Evolutionary conservation across 129 eudicot species (phyloP).

Genomic region (Silybum marianum): DNA sequence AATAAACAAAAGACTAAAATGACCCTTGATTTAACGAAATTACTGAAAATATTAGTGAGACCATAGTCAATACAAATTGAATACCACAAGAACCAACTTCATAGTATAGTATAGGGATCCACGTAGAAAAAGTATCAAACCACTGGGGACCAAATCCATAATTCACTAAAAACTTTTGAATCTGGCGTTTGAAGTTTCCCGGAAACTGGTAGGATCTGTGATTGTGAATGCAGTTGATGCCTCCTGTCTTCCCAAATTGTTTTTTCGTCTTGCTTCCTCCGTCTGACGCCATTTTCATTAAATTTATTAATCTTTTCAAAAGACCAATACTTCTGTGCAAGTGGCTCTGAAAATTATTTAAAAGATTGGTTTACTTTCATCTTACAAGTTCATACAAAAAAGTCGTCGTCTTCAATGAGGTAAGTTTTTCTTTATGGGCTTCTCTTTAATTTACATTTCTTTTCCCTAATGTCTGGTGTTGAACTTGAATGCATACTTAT

Average conservation of each 20-base stretch:
- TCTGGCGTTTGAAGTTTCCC: slow-evolving; percentile 1
- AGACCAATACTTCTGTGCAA: not conserved
- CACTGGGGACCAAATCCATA: too few relatives aligned
- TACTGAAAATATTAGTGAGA: too few relatives aligned
- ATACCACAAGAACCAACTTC: too few relatives aligned
- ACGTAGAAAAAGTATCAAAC: too few relatives aligned
- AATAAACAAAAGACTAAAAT: too few relatives aligned
- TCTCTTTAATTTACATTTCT: not conserved
- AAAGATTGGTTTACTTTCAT: not conserved
- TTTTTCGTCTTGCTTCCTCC: slow-evolving; percentile 10
- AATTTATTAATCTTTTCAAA: not conserved
- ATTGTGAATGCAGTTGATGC: not conserved
- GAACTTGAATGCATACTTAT: not conserved
- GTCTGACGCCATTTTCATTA: slow-evolving; percentile 2
- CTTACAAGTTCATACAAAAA: not conserved
- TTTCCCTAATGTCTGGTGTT: not conserved
- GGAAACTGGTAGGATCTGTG: slow-evolving; percentile 1
- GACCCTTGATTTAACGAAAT: too few relatives aligned
- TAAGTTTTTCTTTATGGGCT: not conserved
- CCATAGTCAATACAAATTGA: too few relatives aligned
- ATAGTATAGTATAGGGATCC: too few relatives aligned
- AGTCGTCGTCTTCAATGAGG: slow-evolving; percentile 8
- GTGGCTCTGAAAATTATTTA: not conserved
- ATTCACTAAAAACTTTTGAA: not conserved
- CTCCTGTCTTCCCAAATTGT: not conserved